phyloP scores from a whole-genome alignment of 2,329 filamentous ascomycete species.

The Fusarium sp. region DNA sequence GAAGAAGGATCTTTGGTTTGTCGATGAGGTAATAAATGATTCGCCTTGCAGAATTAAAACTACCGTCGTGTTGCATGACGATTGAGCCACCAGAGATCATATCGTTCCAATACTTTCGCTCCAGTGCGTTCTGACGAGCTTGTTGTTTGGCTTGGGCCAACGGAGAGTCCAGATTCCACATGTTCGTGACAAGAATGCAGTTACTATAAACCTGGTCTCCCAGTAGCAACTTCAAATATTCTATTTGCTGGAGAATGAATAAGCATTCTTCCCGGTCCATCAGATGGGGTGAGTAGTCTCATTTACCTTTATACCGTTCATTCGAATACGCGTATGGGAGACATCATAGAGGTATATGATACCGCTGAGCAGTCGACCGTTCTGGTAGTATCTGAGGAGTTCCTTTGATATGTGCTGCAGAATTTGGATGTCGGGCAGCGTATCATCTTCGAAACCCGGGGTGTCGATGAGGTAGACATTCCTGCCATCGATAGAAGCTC shows the following conservation, averaged over 20 bases:
- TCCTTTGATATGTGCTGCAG: neutral
- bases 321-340: neutral
- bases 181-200: neutral
- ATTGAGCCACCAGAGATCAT: neutral
- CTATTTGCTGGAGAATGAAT: neutral
- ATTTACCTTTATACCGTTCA: neutral
- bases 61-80: neutral
- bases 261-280: neutral
- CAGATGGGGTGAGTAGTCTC: neutral
- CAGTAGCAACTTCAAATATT: neutral
- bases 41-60: neutral
- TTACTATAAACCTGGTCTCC: neutral
- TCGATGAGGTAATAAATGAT: neutral
- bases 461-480: neutral
- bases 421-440: neutral
- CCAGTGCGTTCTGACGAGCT: neutral
- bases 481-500: neutral
- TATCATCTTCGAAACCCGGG: neutral
- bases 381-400: neutral
- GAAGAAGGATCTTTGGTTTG: neutral
- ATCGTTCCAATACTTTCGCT: neutral
- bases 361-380: neutral
- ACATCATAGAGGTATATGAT: neutral
- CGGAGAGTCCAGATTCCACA: neutral
- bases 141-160: neutral